These are phyloP conservation scores for Epichloe elymi DNA, from an alignment of 2,329 filamentous ascomycete genomes.

Conservation along the genomic window DNA sequence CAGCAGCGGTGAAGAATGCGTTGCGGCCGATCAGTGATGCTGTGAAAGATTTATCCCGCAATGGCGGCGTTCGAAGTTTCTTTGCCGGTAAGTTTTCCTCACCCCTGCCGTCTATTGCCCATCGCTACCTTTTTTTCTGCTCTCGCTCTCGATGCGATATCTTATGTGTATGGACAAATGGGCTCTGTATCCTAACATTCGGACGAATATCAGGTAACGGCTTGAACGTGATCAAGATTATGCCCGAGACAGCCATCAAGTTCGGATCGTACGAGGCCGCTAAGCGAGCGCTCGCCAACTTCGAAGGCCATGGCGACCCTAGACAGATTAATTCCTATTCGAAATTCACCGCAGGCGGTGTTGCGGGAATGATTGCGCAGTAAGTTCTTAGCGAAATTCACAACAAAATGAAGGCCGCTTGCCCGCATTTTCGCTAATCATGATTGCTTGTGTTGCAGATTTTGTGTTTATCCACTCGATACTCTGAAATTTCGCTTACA, in stretches of 20 bases:
- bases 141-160: background rate
- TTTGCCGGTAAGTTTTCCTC: slow-evolving; percentile 61
- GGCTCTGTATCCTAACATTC: background rate
- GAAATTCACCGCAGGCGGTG: slow-evolving; percentile 80
- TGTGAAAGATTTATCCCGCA: slow-evolving; percentile 65
- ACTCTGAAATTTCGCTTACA: slow-evolving; percentile 75
- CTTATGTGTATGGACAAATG: background rate
- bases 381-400: slow-evolving; percentile 27
- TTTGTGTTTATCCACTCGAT: slow-evolving; percentile 89
- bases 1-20: slow-evolving; percentile 52
- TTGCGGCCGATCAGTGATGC: slow-evolving; percentile 59
- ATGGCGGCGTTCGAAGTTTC: slow-evolving; percentile 76
- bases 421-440: background rate
- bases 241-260: slow-evolving; percentile 97
- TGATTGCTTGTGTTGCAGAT: slow-evolving; percentile 30
- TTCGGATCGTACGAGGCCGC: slow-evolving; percentile 96
- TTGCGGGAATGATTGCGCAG: slow-evolving; percentile 91
- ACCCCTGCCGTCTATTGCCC: background rate
- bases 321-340: slow-evolving; percentile 68
- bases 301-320: slow-evolving; percentile 81
- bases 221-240: slow-evolving; percentile 91
- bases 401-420: background rate
- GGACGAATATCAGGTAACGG: slow-evolving; percentile 58
- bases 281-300: slow-evolving; percentile 69
- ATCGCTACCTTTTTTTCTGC: background rate